A percentile compares a stretch with the other conserved stretches of the same genome.
Evolutionary conservation across 2,329 filamentous ascomycete species (phyloP).

Genomic region (Chaetomium strumarium): DNA sequence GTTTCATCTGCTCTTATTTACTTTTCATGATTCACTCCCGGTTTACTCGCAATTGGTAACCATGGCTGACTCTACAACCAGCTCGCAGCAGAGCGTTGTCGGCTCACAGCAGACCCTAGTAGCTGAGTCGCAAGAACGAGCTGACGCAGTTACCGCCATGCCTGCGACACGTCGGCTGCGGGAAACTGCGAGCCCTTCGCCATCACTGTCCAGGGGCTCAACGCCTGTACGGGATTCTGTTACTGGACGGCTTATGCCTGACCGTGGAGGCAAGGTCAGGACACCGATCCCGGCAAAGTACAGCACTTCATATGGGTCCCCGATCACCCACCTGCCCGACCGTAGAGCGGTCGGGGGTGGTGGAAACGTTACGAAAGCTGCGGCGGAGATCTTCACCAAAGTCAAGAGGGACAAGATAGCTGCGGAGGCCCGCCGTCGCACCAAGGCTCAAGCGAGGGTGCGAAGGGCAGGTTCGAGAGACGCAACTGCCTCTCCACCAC

Average conservation of each 20-base stretch:
- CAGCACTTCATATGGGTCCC: slow-evolving; percentile 28
- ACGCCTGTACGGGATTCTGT: not conserved
- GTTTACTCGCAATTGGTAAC: not conserved
- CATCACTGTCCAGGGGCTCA: not conserved
- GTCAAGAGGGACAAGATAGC: slow-evolving; percentile 14
- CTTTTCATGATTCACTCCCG: not conserved
- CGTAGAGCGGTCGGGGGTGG: slow-evolving; percentile 11
- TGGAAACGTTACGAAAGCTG: slow-evolving; percentile 11
- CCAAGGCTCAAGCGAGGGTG: not conserved
- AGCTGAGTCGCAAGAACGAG: not conserved
- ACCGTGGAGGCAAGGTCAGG: not conserved
- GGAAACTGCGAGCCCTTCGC: slow-evolving; percentile 12
- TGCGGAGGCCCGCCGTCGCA: slow-evolving; percentile 8
- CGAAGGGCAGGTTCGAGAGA: not conserved
- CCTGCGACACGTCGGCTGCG: slow-evolving; percentile 10
- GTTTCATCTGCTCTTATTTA: not conserved
- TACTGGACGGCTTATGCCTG: not conserved
- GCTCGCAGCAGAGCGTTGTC: not conserved
- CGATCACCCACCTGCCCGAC: slow-evolving; percentile 22
- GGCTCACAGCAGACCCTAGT: not conserved
- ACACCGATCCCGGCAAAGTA: slow-evolving; percentile 22
- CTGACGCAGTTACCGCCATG: slow-evolving; percentile 6
- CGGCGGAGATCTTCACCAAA: slow-evolving; percentile 15
- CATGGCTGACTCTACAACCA: slow-evolving; percentile 10
- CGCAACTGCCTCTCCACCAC: not conserved